Base-by-base conservation (phyloP, 768 basidiomycete species). In the Tylopilus sp. region DNA sequence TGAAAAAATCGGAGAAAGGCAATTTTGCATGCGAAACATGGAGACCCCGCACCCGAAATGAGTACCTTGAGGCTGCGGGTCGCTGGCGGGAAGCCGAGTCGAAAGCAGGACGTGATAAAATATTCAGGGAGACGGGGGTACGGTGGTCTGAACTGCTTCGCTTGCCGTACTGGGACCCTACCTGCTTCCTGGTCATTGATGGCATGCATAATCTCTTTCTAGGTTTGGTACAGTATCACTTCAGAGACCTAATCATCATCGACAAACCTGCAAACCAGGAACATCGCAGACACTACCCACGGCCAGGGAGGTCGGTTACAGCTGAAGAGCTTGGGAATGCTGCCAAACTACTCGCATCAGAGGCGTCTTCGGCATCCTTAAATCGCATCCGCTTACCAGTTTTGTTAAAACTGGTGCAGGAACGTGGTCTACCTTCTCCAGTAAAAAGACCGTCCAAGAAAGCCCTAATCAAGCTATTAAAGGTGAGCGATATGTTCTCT, bases 131-230 rank as follows among this genome's bases (percentile, higher is more conserved):
- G 25, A 56, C 53, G 26, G 69, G 72, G 1, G 43, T 73, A 2
- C 46, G 66, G 0, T 76, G 40, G 61, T 65, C 68, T 0, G 58
- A 64, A 13, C 49, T 74, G 1, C 57, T 70, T 17, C 41, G 55
- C 6, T 62, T 77, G 7, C 68, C 71, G 0, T 75, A 76, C 57
- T 75, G 69, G 64, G 57, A 74, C 34, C 65, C 65, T 8, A 64
- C 63, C 6, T 40, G 21, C 1, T 69, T 63, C 31, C 40, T 63
- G 1, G 62, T 71, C 0, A 58, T 74, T n/a, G 73, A 77, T 37
- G 50, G 64, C 2, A 76, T 77, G 73, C 75, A 76, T 34, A 63
- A 66, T n/a, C 54, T 75, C 3, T 64, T 68, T 46, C 61, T 75
- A 17, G 22, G 54, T 11, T 21, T 57, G 3, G 24, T 36, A 2